Base-by-base conservation (phyloP, 108 stramenopile genomes). In the Conticribra guillardii region DNA sequence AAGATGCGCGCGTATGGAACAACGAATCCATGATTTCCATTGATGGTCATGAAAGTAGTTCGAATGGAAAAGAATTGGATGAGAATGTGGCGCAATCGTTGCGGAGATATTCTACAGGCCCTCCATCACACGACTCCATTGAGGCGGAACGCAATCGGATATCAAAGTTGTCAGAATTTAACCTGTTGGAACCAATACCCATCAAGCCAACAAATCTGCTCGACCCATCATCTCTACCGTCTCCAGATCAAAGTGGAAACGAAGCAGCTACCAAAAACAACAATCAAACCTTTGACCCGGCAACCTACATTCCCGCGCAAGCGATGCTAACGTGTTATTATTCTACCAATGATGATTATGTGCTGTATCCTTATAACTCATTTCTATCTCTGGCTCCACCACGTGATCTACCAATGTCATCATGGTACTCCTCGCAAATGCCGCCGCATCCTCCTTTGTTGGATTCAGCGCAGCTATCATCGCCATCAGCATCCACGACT, bases 251-350 rank as follows among this genome's bases (percentile, higher is more conserved):
- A 63, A 23, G 19, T 14, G 9, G n/a, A 41, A 33, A 11, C 32
- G 31, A 9, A 18, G 33, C 50, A 26, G 33, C 2, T 17, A 26
- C 14, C 34, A 45, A 26, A 45, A 21, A 30, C 61, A 60, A 29
- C 8, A 72, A 77, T 32, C 54, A 32, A 45, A 49, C 55, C 14
- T 63, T 61, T 53, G 74, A 81, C 33, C 49, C 71, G 60, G 17
- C 75, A 54, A 70, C 48, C 26, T 80, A 28, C 30, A 54, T 90
- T 47, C 87, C 91, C 18, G 86, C 89, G 16, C 89, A 90, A 65
- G 75, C 82, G n/a, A 89, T 93, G 86, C 62, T 93, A 33, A 93
- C 91, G 24, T 88, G 89, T 55, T 87, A 71, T 48, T 93, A 90
- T 63, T 87, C 85, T 50, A 71, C 63, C 70, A 88, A 93, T 46